These are phyloP conservation scores for Starmera pachycereana DNA, from an alignment of 805 yeast species.

Conservation along the genomic window DNA sequence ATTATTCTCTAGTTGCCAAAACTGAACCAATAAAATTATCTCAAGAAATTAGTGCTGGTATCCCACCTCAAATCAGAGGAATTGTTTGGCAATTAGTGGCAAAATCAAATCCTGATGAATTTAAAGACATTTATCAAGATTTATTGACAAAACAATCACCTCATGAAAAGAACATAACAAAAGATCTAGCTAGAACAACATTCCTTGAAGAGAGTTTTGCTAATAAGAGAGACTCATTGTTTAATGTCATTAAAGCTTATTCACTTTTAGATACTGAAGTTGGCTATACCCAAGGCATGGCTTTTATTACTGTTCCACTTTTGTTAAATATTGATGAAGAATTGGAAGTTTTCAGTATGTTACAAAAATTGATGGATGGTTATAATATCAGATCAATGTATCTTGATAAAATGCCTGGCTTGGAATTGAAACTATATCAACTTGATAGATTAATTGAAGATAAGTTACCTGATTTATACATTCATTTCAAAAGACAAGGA, in stretches of 20 bases:
- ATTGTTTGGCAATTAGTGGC: slow-evolving; percentile 89
- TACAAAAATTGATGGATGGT: slow-evolving; percentile 74
- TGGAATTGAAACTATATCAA: slow-evolving; percentile 76
- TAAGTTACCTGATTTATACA: slow-evolving; percentile 55
- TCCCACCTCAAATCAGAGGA: slow-evolving; percentile 80
- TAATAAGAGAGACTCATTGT: slow-evolving; percentile 51
- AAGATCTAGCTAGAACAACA: slow-evolving; percentile 81
- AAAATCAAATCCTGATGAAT: slow-evolving; percentile 51
- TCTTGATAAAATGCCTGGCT: slow-evolving; percentile 88
- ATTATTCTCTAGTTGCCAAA: slow-evolving; percentile 59
- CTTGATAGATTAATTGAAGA: slow-evolving; percentile 84
- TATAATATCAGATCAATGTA: slow-evolving; percentile 74
- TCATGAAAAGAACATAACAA: slow-evolving; percentile 65
- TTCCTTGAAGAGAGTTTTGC: slow-evolving; percentile 48
- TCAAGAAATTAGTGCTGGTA: slow-evolving; percentile 57
- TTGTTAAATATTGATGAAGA: slow-evolving; percentile 65
- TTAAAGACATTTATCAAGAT: slow-evolving; percentile 21
- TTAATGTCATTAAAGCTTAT: slow-evolving; percentile 72
- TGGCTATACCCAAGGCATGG: slow-evolving; percentile 98
- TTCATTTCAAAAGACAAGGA: slow-evolving; percentile 79
- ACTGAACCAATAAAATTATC: slow-evolving; percentile 51
- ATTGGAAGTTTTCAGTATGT: slow-evolving; percentile 73
- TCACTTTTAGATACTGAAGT: slow-evolving; percentile 83
- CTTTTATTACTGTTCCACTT: slow-evolving; percentile 80
- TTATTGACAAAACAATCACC: slow-evolving; percentile 45